Conservation (phyloP, 2,329 filamentous ascomycete species). For the Colletotrichum sp. region DNA sequence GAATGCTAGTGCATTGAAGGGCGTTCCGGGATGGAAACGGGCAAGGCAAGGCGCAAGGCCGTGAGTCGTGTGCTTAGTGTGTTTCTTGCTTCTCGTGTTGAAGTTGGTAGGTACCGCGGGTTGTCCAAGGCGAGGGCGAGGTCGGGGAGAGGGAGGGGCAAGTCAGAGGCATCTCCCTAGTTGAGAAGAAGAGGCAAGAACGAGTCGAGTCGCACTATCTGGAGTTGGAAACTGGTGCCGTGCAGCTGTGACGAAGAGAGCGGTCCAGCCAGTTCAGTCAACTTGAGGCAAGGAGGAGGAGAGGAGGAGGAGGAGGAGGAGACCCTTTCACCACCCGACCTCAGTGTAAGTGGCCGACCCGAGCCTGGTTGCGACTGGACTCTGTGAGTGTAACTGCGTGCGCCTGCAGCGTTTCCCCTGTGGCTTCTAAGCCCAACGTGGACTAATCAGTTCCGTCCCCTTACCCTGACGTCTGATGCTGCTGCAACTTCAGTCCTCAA, state of each 20-base stretch:
- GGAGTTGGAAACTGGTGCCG: background rate
- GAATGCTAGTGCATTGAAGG: background rate
- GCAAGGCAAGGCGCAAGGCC: background rate
- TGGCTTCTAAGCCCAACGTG: background rate
- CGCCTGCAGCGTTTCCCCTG: background rate
- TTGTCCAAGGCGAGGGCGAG: background rate
- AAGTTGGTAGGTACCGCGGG: background rate
- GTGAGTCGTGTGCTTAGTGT: constrained; percentile 10
- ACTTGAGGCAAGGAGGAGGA: background rate
- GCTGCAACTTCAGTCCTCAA: background rate
- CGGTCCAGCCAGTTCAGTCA: background rate
- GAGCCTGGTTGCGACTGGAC: background rate
- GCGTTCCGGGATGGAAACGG: background rate
- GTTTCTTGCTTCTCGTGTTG: constrained; percentile 12
- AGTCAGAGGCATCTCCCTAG: background rate
- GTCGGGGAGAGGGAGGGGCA: background rate
- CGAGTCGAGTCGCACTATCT: background rate
- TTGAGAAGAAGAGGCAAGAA: background rate
- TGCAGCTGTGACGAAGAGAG: background rate
- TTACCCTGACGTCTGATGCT: background rate
- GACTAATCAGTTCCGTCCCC: background rate
- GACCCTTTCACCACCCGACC: background rate
- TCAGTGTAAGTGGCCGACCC: background rate
- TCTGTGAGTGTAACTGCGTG: background rate
- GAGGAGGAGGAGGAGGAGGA: background rate